Percentiles rank a stretch among this genome's conserved stretches.
phyloP scores from a whole-genome alignment of 306 rosid species.

The Lathyrus tuberosus region DNA sequence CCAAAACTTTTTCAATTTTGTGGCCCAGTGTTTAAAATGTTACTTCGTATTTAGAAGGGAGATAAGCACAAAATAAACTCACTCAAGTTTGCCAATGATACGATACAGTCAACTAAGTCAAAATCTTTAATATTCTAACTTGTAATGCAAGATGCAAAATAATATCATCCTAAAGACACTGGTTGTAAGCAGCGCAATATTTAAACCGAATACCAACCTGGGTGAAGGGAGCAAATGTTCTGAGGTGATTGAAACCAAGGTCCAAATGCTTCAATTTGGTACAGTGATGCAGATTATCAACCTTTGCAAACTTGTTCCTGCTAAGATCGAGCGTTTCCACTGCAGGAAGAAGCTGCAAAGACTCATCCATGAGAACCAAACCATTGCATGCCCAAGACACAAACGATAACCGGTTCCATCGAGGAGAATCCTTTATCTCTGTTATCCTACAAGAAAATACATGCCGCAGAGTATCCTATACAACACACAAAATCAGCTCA shows the following conservation, averaged over 20 bases:
- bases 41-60: too few relatives aligned
- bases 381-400: conserved; percentile 98
- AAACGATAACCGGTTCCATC: conserved; percentile 87
- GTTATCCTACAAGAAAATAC: conserved; percentile 90
- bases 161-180: conserved; percentile 14
- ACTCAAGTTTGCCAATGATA: not conserved
- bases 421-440: conserved; percentile 80
- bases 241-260: conserved; percentile 91
- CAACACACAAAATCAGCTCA: conserved; percentile 10
- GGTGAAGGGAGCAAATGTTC: conserved; percentile 66
- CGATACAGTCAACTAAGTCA: conserved; percentile 19
- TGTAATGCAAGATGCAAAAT: conserved; percentile 20
- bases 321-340: conserved; percentile 95
- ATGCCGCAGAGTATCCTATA: conserved; percentile 91
- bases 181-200: conserved; percentile 4
- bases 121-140: conserved; percentile 18
- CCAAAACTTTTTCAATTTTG: too few relatives aligned
- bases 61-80: too few relatives aligned
- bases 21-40: too few relatives aligned
- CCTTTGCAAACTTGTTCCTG: conserved; percentile 89
- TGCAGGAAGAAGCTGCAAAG: conserved; percentile 88
- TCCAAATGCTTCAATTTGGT: conserved; percentile 89
- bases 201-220: conserved; percentile 53
- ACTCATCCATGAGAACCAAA: conserved; percentile 96
- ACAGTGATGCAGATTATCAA: conserved; percentile 91